Conservation (phyloP, 2,329 filamentous ascomycete genomes). For the Neurospora sp. region DNA sequence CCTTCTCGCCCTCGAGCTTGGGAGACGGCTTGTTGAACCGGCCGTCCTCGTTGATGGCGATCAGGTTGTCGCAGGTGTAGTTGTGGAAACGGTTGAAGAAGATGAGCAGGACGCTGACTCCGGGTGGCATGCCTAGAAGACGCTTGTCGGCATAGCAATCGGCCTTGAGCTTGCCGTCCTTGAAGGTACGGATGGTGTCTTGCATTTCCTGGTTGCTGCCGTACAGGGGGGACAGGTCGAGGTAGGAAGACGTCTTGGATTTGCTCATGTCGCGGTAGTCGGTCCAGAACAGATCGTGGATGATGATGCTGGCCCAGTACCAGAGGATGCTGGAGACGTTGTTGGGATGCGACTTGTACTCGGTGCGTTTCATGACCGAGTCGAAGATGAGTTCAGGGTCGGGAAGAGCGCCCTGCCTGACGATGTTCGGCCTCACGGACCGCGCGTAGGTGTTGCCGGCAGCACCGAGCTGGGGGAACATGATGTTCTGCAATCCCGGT, state of each 20-base stretch:
- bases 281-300: slow-evolving; percentile 66
- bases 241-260: slow-evolving; percentile 60
- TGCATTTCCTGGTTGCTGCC: slow-evolving; percentile 59
- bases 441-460: slow-evolving; percentile 59
- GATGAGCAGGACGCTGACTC: slow-evolving; percentile 59
- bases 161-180: slow-evolving; percentile 61
- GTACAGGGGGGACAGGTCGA: slow-evolving; percentile 63
- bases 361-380: slow-evolving; percentile 44
- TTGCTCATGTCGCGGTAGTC: slow-evolving; percentile 48
- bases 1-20: slow-evolving; percentile 37
- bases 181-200: slow-evolving; percentile 57
- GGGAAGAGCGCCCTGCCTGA: slow-evolving; percentile 54
- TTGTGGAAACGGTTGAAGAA: slow-evolving; percentile 88
- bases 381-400: slow-evolving; percentile 57
- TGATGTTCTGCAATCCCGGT: slow-evolving; percentile 41
- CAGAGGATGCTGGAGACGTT: slow-evolving; percentile 63
- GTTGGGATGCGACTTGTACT: slow-evolving; percentile 53
- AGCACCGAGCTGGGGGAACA: slow-evolving; percentile 54
- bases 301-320: slow-evolving; percentile 65
- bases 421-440: slow-evolving; percentile 47
- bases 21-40: slow-evolving; percentile 60
- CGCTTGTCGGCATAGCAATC: slow-evolving; percentile 64
- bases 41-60: slow-evolving; percentile 74
- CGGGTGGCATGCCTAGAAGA: slow-evolving; percentile 60
- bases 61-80: slow-evolving; percentile 67